These are phyloP conservation scores for Saksenaea vasiformis DNA, from an alignment of 371 early-diverging fungal genomes.

Conservation along the genomic window DNA sequence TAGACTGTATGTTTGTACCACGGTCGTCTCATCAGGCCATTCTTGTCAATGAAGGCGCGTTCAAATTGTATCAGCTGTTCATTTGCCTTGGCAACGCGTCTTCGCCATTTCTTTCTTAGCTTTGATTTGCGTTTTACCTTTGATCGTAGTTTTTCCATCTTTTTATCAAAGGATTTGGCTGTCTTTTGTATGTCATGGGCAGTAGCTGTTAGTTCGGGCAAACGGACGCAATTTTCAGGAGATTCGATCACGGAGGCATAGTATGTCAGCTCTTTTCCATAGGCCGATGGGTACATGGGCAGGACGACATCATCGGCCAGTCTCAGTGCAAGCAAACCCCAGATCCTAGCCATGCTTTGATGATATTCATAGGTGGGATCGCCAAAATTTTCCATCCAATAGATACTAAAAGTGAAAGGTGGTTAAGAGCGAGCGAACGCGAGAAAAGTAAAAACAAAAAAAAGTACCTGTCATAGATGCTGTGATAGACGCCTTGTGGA, in stretches of 20 bases:
- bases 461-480: constrained; percentile 53
- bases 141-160: constrained; percentile 3
- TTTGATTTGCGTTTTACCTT: constrained; percentile 4
- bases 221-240: constrained; percentile 6
- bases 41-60: constrained; percentile 47
- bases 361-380: constrained; percentile 58
- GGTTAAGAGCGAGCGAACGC: no score
- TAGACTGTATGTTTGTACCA: constrained; percentile 61
- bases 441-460: no score
- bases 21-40: constrained; percentile 50
- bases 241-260: background rate
- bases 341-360: constrained; percentile 34
- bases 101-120: constrained; percentile 10
- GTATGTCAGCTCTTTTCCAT: constrained; percentile 32
- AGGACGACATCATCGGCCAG: constrained; percentile 38
- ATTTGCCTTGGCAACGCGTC: constrained; percentile 31
- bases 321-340: constrained; percentile 42
- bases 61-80: constrained; percentile 46
- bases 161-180: constrained; percentile 13
- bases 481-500: constrained; percentile 51
- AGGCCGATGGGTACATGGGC: constrained; percentile 26
- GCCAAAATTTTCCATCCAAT: constrained; percentile 56
- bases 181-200: constrained; percentile 9
- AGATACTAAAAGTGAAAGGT: constrained; percentile 18
- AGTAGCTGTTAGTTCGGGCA: constrained; percentile 13